A percentile compares a stretch with the other conserved stretches of the same genome.
These are phyloP conservation scores for Biscogniauxia mediterranea DNA, from an alignment of 2,329 filamentous ascomycete genomes.

Conservation along the genomic window DNA sequence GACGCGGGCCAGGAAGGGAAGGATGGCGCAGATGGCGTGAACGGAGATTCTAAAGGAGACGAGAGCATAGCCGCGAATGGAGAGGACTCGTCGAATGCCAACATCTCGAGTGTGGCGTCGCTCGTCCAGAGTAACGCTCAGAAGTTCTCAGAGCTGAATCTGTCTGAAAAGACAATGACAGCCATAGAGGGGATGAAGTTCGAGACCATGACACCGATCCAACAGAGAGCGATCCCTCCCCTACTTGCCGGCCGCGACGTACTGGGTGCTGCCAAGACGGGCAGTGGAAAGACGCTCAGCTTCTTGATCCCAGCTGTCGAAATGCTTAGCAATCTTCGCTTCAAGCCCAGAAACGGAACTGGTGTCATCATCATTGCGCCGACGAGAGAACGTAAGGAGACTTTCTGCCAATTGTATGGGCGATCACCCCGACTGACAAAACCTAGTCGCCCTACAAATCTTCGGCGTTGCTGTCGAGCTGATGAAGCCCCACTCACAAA, in stretches of 20 bases:
- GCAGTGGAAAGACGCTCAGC: slow-evolving; percentile 89
- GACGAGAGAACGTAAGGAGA: slow-evolving; percentile 66
- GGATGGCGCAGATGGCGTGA: slow-evolving; percentile 24
- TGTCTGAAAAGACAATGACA: slow-evolving; percentile 85
- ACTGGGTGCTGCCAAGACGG: slow-evolving; percentile 88
- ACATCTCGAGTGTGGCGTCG: slow-evolving; percentile 51
- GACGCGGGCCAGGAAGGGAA: slow-evolving; percentile 16
- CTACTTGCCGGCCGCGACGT: slow-evolving; percentile 88
- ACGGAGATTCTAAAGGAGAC: slow-evolving; percentile 24
- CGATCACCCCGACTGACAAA: background rate
- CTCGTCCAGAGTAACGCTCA: slow-evolving; percentile 60
- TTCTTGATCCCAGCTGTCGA: slow-evolving; percentile 94
- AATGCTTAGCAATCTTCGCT: slow-evolving; percentile 84
- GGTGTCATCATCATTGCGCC: slow-evolving; percentile 92
- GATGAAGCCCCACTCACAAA: slow-evolving; percentile 86
- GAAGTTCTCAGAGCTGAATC: slow-evolving; percentile 76
- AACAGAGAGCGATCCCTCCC: slow-evolving; percentile 82
- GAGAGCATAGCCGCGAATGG: slow-evolving; percentile 14
- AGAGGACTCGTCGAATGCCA: slow-evolving; percentile 33
- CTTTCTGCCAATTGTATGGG: background rate
- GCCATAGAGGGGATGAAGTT: slow-evolving; percentile 92
- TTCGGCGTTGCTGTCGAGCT: slow-evolving; percentile 93
- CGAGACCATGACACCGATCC: slow-evolving; percentile 93
- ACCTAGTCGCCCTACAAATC: slow-evolving; percentile 77
- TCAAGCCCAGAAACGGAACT: slow-evolving; percentile 87